A percentile compares a stretch with the other conserved stretches of the same genome.
These are phyloP conservation scores for Phytophthora tubulina DNA, from an alignment of 352 stramenopile genomes.

Conservation along the genomic window DNA sequence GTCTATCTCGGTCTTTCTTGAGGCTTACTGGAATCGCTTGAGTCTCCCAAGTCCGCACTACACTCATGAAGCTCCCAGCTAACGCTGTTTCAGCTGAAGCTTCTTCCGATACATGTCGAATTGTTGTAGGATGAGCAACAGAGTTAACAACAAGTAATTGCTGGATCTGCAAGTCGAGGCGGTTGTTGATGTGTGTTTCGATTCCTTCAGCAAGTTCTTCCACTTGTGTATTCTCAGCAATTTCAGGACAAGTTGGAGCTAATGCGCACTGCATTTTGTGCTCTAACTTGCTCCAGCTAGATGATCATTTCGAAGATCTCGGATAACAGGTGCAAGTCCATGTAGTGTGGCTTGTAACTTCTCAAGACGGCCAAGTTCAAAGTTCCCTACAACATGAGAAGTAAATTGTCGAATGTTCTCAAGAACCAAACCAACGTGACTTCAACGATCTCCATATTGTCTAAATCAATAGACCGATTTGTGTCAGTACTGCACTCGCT, in stretches of 20 bases:
- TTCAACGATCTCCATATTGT: constrained; percentile 42
- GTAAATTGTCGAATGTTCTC: constrained; percentile 31
- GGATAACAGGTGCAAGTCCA: constrained; percentile 59
- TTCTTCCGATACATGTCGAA: constrained; percentile 78
- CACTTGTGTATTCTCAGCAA: neutral
- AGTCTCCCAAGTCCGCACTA: constrained; percentile 65
- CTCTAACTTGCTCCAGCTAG: constrained; percentile 78
- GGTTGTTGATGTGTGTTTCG: neutral
- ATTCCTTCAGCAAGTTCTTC: no score
- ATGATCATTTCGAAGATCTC: constrained; percentile 67
- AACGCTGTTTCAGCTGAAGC: constrained; percentile 74
- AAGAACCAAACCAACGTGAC: constrained; percentile 31
- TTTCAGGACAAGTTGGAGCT: neutral
- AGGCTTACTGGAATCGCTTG: constrained; percentile 57
- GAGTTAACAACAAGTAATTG: constrained; percentile 64
- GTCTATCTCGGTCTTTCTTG: constrained; percentile 69
- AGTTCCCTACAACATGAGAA: constrained; percentile 8
- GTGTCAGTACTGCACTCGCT: constrained; percentile 44
- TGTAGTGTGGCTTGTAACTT: constrained; percentile 55
- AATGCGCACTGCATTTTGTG: constrained; percentile 72
- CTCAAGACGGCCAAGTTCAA: constrained; percentile 51
- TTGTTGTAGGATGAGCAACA: constrained; percentile 48
- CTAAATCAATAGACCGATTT: constrained; percentile 54
- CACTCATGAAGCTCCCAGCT: constrained; percentile 62
- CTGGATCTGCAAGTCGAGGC: constrained; percentile 53